Conservation (phyloP, 2,329 filamentous ascomycete genomes). For the Penicillium capsulatum region DNA sequence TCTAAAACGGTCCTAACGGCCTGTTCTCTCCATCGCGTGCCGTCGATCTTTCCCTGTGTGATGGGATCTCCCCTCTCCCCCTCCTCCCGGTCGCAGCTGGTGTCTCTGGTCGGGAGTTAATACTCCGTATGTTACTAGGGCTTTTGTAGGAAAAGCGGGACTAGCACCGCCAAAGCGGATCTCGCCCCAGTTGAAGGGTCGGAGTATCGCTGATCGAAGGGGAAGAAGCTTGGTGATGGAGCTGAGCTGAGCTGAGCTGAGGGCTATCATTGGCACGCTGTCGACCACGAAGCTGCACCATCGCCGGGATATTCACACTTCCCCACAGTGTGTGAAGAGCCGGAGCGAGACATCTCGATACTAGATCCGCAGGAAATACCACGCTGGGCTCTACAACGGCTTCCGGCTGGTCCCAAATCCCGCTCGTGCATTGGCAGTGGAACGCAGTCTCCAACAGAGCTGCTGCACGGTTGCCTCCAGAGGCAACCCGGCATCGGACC, state of each 20-base stretch:
- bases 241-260: background rate
- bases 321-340: background rate
- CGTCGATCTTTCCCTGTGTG: constrained; percentile 14
- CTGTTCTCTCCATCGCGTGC: constrained; percentile 7
- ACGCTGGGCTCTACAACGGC: too few species aligned
- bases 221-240: background rate
- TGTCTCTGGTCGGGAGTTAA: too few species aligned
- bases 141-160: too few species aligned
- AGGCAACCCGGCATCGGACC: background rate
- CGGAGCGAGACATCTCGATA: too few species aligned
- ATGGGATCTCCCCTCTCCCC: background rate
- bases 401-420: too few species aligned
- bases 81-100: too few species aligned
- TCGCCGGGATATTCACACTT: constrained; percentile 2
- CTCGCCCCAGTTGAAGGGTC: too few species aligned
- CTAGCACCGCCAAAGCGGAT: too few species aligned
- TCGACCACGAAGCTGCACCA: background rate
- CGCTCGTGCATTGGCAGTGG: constrained; percentile 6
- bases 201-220: background rate
- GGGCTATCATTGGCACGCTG: background rate
- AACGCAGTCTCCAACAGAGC: background rate
- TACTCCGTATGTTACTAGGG: too few species aligned
- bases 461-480: constrained; percentile 8
- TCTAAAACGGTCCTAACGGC: constrained; percentile 21
- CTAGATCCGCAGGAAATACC: too few species aligned